Base-by-base conservation (phyloP, 345 rosid genomes). In the Trapa bicornis region DNA sequence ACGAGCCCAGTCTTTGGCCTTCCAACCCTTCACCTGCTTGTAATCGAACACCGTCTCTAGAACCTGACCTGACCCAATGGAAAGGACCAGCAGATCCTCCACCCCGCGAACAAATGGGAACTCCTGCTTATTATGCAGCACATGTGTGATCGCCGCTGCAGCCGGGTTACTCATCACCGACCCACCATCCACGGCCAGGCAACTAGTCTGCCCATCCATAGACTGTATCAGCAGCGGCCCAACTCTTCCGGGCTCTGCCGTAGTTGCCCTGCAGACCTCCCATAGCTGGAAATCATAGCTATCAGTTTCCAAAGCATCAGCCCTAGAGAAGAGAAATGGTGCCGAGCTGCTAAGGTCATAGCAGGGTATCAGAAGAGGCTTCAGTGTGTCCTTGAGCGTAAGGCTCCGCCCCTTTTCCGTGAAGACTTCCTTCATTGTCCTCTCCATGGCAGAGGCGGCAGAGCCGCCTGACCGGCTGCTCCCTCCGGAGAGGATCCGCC, bases 61-160 rank as follows among this genome's bases (percentile, higher is more conserved):
- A 41, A 86, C 79, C 82, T 90, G 97, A 37, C 97, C 98, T 4
- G 87, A 82, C 39, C 96, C 98, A 5, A 93, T 65, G 13, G 96
- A 88, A 50, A 93, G 74, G 37, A 93, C 97, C 72, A 93, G 68
- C 75, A 93, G 80, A 81, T 93, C 98, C 83, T 90, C 98, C 33
- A 88, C 94, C 0, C 98, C 98, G 67, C 96, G 80, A 68, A 93
- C 98, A 68, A 90, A 90, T 13, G 98, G 98, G 36, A 93, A 93
- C 79, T 93, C 98, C 70, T 90, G 96, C 83, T 93, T 93, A 75
- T 93, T 93, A 52, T 93, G 98, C 67, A 93, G 74, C 71, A 93
- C 98, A 78, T 93, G 98, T 64, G 98, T 93, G 41, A 93, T 90
- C 15, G 98, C 97, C 16, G 98, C 98, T 2, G 96, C 85, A 3